Evolutionary conservation across 345 rosid genomes (phyloP).

Genomic region (Citrus inodora): DNA sequence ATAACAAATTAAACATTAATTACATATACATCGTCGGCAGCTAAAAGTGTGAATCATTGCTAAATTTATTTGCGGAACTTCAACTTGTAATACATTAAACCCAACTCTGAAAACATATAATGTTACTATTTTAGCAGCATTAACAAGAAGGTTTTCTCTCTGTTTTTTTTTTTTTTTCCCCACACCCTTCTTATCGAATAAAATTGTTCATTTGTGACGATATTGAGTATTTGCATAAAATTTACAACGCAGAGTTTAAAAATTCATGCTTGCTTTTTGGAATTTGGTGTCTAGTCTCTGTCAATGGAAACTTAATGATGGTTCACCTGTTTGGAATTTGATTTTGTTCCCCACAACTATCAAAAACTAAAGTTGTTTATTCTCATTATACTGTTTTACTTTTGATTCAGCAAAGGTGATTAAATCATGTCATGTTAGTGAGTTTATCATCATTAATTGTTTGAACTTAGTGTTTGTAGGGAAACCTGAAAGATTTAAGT

Average conservation of each 20-base stretch:
- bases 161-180: not conserved
- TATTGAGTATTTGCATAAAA: not conserved
- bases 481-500: slow-evolving; percentile 18
- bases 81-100: not conserved
- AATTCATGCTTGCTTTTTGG: slow-evolving; percentile 20
- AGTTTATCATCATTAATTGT: slow-evolving; percentile 71
- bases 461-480: slow-evolving; percentile 48
- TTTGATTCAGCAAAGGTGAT: slow-evolving; percentile 66
- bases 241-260: slow-evolving; percentile 9
- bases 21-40: not conserved
- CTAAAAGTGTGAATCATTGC: too few relatives aligned
- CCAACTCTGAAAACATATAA: not conserved
- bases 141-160: not conserved
- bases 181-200: not conserved
- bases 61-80: too few relatives aligned
- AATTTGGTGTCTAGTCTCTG: slow-evolving; percentile 45
- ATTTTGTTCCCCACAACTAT: slow-evolving; percentile 87
- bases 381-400: slow-evolving; percentile 68
- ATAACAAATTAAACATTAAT: not conserved
- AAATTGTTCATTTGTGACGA: not conserved
- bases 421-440: slow-evolving; percentile 75
- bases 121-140: not conserved
- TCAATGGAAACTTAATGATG: slow-evolving; percentile 58
- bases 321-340: slow-evolving; percentile 79
- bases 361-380: slow-evolving; percentile 47